Percentiles rank a stretch among this genome's conserved stretches.
These are phyloP conservation scores for Eucalyptus albens DNA, from an alignment of 345 rosid species.

Conservation along the genomic window DNA sequence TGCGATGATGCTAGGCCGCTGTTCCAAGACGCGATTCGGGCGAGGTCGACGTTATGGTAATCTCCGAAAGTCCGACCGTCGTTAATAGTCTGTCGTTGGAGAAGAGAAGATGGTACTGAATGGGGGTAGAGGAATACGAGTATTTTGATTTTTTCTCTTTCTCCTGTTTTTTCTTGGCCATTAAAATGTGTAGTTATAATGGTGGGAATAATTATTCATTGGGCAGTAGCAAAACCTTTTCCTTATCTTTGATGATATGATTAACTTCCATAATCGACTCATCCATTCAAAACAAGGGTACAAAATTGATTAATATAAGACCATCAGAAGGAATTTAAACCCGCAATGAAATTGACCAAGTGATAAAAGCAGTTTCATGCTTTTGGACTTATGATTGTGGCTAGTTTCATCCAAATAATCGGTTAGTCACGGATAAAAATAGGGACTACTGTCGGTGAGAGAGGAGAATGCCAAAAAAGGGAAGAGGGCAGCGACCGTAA, in stretches of 20 bases:
- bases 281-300: not conserved
- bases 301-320: not conserved
- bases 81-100: not conserved
- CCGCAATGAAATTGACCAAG: not conserved
- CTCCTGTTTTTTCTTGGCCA: not conserved
- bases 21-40: fast-evolving
- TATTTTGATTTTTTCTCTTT: not conserved
- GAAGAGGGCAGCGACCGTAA: too few relatives aligned
- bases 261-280: not conserved
- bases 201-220: too few relatives aligned
- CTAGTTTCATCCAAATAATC: not conserved
- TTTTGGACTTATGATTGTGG: not conserved
- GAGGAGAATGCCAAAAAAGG: not conserved
- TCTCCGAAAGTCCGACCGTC: not conserved
- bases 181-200: not conserved
- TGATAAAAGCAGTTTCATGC: not conserved
- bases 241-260: not conserved
- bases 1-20: not conserved
- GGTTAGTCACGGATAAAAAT: not conserved
- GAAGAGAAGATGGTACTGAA: not conserved
- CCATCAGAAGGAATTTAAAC: not conserved
- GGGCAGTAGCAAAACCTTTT: too few relatives aligned
- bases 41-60: not conserved
- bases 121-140: not conserved
- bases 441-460: not conserved